Conservation (phyloP, 1,284 basidiomycete species). For the Mixia osmundae region DNA sequence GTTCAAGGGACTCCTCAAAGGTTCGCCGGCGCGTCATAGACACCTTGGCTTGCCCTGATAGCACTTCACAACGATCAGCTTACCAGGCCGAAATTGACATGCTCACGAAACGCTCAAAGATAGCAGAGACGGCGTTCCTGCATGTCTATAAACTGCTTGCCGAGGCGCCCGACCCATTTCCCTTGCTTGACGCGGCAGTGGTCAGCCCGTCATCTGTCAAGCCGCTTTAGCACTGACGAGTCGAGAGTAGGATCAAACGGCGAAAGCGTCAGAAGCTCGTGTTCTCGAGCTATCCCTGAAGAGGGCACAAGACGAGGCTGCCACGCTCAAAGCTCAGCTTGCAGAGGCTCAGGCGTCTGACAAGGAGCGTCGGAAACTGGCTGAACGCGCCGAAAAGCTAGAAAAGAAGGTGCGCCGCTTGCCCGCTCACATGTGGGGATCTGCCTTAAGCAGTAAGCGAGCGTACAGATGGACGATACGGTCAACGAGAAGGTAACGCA, state of each 20-base stretch:
- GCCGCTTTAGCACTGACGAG: slow-evolving; percentile 9
- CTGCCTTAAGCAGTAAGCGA: slow-evolving; percentile 14
- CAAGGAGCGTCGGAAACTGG: slow-evolving; percentile 48
- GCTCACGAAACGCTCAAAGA: slow-evolving; percentile 72
- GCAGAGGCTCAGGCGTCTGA: slow-evolving; percentile 41
- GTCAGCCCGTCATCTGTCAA: slow-evolving; percentile 27
- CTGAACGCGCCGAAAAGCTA: slow-evolving; percentile 44
- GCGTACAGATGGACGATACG: slow-evolving; percentile 56
- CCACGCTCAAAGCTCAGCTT: slow-evolving; percentile 43
- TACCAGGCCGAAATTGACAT: slow-evolving; percentile 93
- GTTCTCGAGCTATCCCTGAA: slow-evolving; percentile 47
- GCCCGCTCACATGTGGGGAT: slow-evolving; percentile 2
- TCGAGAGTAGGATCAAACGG: slow-evolving; percentile 47
- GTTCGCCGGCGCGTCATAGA: slow-evolving; percentile 24
- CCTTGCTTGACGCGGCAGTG: slow-evolving; percentile 75
- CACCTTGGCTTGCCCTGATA: not conserved
- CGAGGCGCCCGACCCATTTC: slow-evolving; percentile 88
- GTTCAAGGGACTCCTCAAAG: slow-evolving; percentile 69
- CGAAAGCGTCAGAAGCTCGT: slow-evolving; percentile 54
- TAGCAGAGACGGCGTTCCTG: slow-evolving; percentile 77
- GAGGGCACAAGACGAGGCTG: slow-evolving; percentile 51
- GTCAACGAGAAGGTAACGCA: slow-evolving; percentile 61
- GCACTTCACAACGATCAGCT: slow-evolving; percentile 24
- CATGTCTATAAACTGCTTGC: slow-evolving; percentile 80
- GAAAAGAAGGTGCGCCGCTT: slow-evolving; percentile 49